Base-by-base conservation (phyloP, 192 early-diverging fungal genomes). In the Backusella parvicylindrica region DNA sequence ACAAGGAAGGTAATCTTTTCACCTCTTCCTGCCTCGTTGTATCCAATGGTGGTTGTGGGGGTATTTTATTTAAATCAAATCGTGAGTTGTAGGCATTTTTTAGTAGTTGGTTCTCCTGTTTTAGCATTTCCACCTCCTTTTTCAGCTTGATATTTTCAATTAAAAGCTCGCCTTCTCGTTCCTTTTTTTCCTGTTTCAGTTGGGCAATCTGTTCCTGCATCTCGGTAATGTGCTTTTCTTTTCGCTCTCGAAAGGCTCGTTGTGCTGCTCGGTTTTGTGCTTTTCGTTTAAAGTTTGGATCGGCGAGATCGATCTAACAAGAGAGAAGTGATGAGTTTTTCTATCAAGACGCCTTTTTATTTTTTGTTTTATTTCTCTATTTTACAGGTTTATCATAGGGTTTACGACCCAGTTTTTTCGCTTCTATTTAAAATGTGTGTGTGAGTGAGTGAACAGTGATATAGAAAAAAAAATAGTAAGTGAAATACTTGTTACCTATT, bases 211-310 rank as follows among this genome's bases (percentile, higher is more conserved):
- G 66, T 13, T 68, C n/a, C 36, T 68, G 33, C 66, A 35, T 35
- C 7, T 68, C 23, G 35, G 33, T 35, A 40, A 68, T 21, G 33
- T 36, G 38, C 31, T 40, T 35, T 35, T 68, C 66, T 37, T 68
- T 68, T 23, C 66, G 13, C 6, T 68, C 33, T 21, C 66, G 33
- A 26, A 68, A 68, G 18, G 66, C 66, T 35, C 66, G 66, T 12
- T 68, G 66, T 13, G 66, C 66, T 9, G 66, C 66, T 38, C 66
- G 13, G 66, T 68, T 68, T 23, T 68, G 66, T 36, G 32, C 33
- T 12, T 37, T 68, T n/a, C 66, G 66, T 26, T 68, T 68, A 21
- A 60, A 60, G 11, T 60, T 60, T 18, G 53, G 53, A 60, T 60
- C 53, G 8, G 23, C 28, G 26, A 28, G 23, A 23, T 60, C 53